Base-by-base conservation (phyloP, 306 rosid species). In the Citrullus amarus region DNA sequence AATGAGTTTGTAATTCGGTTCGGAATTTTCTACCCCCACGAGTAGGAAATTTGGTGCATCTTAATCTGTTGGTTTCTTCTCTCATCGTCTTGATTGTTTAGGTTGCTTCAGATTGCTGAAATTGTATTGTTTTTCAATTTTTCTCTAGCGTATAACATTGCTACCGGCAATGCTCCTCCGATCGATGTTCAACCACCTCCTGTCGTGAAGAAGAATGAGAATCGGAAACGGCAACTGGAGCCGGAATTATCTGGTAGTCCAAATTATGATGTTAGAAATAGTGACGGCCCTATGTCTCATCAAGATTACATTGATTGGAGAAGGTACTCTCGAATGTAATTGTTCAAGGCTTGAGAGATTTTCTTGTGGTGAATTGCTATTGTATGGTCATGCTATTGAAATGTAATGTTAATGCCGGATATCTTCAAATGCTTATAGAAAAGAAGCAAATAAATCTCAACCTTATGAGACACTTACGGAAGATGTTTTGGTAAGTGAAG, bases 101-200 rank as follows among this genome's bases (percentile, higher is more conserved):
- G 39, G 34, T 25, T 58, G 22, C 75, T 58, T 61, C 54, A 12
- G 14, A 22, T 22, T 76, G 16, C 70, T 81, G 32, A 60, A 44
- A 12, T 32, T 46, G 2, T 48, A 61, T 43, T 25, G 2, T 50
- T n/a, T 57, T 62, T 18, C 17, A 41, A 46, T 6, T 44, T 51
- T 43, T n/a, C 18, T 75, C 11, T 84, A 93, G 97, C 96, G 75
- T 91, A 93, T 84, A 93, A 93, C 82, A 44, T 81, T 78, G 96
- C 86, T 71, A 85, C 93, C 57, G 97, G 93, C 4, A 85, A 86
- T 65, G 88, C 79, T 77, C 60, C 90, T 60, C 76, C 81, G n/a
- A 71, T 34, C 28, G 80, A 84, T 43, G 79, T 78, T 79, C 78
- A 73, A 11, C 81, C 12, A 6, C 77, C 86, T 1, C 69, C 73